Percentiles rank a stretch among this genome's conserved stretches.
Conservation (phyloP, 2,329 filamentous ascomycete genomes). For the Acrodontium crateriforme region DNA sequence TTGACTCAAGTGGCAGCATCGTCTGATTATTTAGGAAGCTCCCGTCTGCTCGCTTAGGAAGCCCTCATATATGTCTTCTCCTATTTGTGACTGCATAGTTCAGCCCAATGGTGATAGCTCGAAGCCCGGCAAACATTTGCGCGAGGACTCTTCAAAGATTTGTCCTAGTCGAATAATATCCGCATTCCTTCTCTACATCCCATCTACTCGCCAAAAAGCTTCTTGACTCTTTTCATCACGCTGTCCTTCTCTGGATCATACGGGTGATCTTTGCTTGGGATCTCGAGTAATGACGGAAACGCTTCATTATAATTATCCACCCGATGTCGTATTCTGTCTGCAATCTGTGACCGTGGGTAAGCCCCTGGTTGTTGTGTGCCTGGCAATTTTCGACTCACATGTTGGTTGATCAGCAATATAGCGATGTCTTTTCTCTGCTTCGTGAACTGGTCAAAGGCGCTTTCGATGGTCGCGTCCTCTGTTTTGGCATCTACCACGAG, state of each 20-base stretch:
- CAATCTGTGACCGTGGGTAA: conserved; percentile 46
- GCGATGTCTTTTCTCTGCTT: conserved; percentile 89
- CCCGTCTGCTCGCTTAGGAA: too few relatives aligned
- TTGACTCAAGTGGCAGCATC: too few relatives aligned
- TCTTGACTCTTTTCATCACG: conserved; percentile 74
- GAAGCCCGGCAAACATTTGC: conserved; percentile 1
- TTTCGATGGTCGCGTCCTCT: conserved; percentile 74
- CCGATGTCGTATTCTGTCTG: conserved; percentile 79
- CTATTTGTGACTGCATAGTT: too few relatives aligned
- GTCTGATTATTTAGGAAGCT: too few relatives aligned
- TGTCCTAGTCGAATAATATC: background rate
- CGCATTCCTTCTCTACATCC: background rate
- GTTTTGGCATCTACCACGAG: conserved; percentile 92
- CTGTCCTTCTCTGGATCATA: conserved; percentile 99
- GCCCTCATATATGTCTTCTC: too few relatives aligned
- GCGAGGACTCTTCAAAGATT: background rate
- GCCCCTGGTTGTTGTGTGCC: background rate
- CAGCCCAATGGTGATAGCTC: too few relatives aligned
- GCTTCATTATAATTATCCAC: conserved; percentile 88
- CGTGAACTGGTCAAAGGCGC: conserved; percentile 80
- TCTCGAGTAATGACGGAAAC: conserved; percentile 92
- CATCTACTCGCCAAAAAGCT: conserved; percentile 54
- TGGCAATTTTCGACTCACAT: conserved; percentile 51
- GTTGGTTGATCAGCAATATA: conserved; percentile 93
- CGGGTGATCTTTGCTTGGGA: conserved; percentile 96